Conservation (phyloP, 1,284 basidiomycete species). For the Xerocomus amazonicus region DNA sequence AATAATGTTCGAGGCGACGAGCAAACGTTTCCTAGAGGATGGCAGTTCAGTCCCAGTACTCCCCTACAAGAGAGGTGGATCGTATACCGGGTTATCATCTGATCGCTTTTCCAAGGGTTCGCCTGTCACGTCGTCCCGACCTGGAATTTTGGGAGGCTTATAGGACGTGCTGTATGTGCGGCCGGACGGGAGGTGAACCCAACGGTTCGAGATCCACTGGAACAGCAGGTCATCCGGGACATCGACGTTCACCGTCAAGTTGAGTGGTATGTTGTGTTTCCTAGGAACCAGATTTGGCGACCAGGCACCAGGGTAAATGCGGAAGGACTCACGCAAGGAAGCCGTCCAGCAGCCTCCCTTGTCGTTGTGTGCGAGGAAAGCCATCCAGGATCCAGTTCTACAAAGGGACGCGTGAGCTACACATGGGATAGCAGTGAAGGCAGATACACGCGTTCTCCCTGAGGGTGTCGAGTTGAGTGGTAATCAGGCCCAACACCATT, state of each 20-base stretch:
- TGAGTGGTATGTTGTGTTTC: conserved; percentile 60
- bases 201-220: conserved; percentile 84
- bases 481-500: conserved; percentile 70
- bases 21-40: conserved; percentile 73
- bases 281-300: conserved; percentile 33
- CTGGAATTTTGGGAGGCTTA: conserved; percentile 83
- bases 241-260: conserved; percentile 85
- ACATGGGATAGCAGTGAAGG: neutral
- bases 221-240: conserved; percentile 89
- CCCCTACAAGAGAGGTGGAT: too few relatives aligned
- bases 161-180: conserved; percentile 89
- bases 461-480: conserved; percentile 62
- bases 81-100: conserved; percentile 77
- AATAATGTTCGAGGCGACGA: conserved; percentile 78
- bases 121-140: conserved; percentile 91
- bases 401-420: conserved; percentile 11
- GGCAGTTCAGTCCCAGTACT: conserved; percentile 2
- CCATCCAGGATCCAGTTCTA: conserved; percentile 94
- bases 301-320: neutral
- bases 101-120: conserved; percentile 85
- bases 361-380: conserved; percentile 89
- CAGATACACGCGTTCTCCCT: conserved; percentile 50
- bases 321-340: conserved; percentile 53
- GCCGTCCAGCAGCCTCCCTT: conserved; percentile 79
- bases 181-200: conserved; percentile 90